phyloP scores from a whole-genome alignment of 164 flowering plant species.

The Chimonanthus praecox region DNA sequence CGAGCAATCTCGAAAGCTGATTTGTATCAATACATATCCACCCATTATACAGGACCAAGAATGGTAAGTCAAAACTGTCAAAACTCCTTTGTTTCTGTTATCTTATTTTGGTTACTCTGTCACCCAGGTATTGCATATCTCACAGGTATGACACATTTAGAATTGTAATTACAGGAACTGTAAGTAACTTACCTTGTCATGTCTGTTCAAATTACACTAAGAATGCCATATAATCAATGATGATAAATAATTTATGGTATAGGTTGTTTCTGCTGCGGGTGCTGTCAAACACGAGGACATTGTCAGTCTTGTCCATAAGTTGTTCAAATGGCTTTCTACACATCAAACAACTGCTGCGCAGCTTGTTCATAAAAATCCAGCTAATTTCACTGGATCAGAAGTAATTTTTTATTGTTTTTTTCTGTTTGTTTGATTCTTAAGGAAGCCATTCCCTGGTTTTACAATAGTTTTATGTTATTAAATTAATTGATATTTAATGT shows the following conservation, averaged over 20 bases:
- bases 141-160: background rate
- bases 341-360: conserved; percentile 63
- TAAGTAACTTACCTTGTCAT: background rate
- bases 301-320: conserved; percentile 9
- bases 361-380: conserved; percentile 58
- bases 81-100: background rate
- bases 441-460: background rate
- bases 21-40: conserved; percentile 9
- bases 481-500: conserved; percentile 1
- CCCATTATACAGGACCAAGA: conserved; percentile 18
- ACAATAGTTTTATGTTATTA: no score
- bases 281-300: conserved; percentile 13
- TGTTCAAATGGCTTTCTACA: conserved; percentile 10
- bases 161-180: background rate
- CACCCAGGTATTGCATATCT: background rate
- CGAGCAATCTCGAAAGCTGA: conserved; percentile 14
- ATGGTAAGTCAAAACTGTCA: conserved; percentile 10
- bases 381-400: conserved; percentile 83
- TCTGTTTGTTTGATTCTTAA: background rate
- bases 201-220: background rate
- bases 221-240: background rate
- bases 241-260: background rate
- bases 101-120: background rate
- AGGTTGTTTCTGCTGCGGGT: conserved; percentile 22
- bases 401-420: conserved; percentile 21